Conservation (phyloP, 208 protist species). For the Endotrypanum monterogeii region DNA sequence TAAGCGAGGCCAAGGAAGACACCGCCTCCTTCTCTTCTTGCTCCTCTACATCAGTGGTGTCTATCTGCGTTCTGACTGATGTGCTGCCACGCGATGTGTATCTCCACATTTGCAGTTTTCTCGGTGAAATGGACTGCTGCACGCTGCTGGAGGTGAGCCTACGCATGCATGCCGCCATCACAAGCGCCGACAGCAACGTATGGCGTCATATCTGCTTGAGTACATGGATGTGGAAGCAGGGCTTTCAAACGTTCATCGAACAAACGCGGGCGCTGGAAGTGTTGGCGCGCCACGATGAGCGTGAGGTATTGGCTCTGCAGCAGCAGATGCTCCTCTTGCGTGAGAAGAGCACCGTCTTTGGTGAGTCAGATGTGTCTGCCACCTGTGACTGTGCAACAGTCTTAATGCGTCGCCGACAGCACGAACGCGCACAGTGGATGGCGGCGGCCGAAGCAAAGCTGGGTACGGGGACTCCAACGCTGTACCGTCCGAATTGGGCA, state of each 20-base stretch:
- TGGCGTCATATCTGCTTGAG: conserved; percentile 66
- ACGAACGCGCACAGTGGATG: conserved; percentile 36
- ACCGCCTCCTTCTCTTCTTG: conserved; percentile 7
- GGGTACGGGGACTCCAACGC: not conserved
- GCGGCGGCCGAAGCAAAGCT: conserved; percentile 12
- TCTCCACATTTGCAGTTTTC: conserved; percentile 53
- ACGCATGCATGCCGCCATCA: conserved; percentile 55
- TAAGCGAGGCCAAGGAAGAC: not conserved
- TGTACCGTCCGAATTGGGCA: not conserved
- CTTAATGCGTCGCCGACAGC: conserved; percentile 30
- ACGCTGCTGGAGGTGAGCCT: conserved; percentile 67
- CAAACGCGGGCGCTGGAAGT: conserved; percentile 30
- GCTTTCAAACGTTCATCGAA: conserved; percentile 50
- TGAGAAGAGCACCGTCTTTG: conserved; percentile 24
- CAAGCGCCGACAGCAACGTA: conserved; percentile 49
- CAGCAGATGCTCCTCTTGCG: conserved; percentile 60
- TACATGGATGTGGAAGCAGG: conserved; percentile 64
- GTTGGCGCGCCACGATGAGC: conserved; percentile 39
- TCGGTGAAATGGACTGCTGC: conserved; percentile 49
- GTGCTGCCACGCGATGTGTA: conserved; percentile 59
- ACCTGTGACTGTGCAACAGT: conserved; percentile 44
- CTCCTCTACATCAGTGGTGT: conserved; percentile 4
- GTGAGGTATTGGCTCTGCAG: conserved; percentile 49
- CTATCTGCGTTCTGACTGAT: conserved; percentile 22
- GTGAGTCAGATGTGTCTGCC: conserved; percentile 38